Evolutionary conservation across 1,139 yeast species (phyloP), one percentile per base, ranked within the genome.

Genomic region (Blastobotrys niveus): DNA sequence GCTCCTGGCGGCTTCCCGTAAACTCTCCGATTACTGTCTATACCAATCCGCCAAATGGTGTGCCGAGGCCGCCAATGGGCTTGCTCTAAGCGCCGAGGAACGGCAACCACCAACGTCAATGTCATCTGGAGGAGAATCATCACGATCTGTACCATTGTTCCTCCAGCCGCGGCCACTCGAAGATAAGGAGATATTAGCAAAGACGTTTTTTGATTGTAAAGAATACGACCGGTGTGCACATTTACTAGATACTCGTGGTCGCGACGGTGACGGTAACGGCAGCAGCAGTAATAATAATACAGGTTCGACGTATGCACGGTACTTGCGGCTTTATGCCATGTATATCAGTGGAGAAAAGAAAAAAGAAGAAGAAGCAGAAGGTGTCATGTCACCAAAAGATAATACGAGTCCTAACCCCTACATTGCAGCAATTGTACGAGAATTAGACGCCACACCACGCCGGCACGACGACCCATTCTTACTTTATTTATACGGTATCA

Each of bases 171-270:
- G 47, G 19, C 20, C 30, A 19, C 31, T 42, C 22, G 14, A 34
- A 34, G 37, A 38, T 42, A 45, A 50, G 39, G 52, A 67, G 12
- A 56, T 77, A 10, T 66, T 87, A 24, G 96, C 94, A 0, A 78
- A 79, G 47, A 63, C 86, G 0, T 82, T 84, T 56, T 87, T 91
- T 67, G 82, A 79, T 56, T 79, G 89, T 58, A 82, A 84, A 55
- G 98, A 91, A 61, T 89, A 82, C 59, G 93, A 82, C 48, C 67
- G 98, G 27, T 85, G 93, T 48, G 79, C 85, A 1, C 69, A 72
- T 53, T 72, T 72, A 17, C 66, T 89, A 48, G 63, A 59, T 22
- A 46, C 41, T 17, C n/a, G n/a, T n/a, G n/a, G n/a, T n/a, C n/a
- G n/a, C n/a, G n/a, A n/a, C n/a, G n/a, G n/a, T n/a, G n/a, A n/a